Conservation (phyloP, 2,329 filamentous ascomycete species). For the Colletotrichum destructivum region DNA sequence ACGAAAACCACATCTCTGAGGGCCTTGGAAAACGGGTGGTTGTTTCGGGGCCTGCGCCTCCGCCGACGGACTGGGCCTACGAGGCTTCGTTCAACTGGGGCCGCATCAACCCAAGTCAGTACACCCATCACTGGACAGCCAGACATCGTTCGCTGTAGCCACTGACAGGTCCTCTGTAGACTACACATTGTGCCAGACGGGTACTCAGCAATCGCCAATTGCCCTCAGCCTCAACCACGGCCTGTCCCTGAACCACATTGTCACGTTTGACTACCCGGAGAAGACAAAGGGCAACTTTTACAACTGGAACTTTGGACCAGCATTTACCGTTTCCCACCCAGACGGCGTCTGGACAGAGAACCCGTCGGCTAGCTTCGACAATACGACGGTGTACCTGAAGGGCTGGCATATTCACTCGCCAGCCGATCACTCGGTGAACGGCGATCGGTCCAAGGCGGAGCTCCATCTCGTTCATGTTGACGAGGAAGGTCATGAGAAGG, state of each 20-base stretch:
- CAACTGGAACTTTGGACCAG: constrained; percentile 65
- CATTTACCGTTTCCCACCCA: constrained; percentile 56
- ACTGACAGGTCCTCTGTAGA: constrained; percentile 14
- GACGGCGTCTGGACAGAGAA: constrained; percentile 54
- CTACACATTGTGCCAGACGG: constrained; percentile 60
- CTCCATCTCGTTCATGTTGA: constrained; percentile 65
- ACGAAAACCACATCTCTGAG: not conserved
- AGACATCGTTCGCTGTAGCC: not conserved
- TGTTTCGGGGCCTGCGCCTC: not conserved
- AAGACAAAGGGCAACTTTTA: constrained; percentile 56
- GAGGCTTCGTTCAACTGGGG: constrained; percentile 42
- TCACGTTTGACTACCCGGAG: constrained; percentile 58
- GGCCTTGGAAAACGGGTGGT: not conserved
- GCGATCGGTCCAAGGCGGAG: constrained; percentile 60
- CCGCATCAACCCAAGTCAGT: constrained; percentile 37
- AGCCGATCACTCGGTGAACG: constrained; percentile 63
- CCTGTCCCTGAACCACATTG: constrained; percentile 56
- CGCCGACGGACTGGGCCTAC: constrained; percentile 36
- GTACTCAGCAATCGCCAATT: constrained; percentile 66
- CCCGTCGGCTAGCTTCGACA: constrained; percentile 61
- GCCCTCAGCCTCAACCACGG: constrained; percentile 57
- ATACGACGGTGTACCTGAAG: constrained; percentile 62
- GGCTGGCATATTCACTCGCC: constrained; percentile 68
- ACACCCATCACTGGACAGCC: no score
- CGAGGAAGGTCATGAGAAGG: constrained; percentile 56